Evolutionary conservation across 345 rosid genomes (phyloP).

Genomic region (Gossypium arboreum): DNA sequence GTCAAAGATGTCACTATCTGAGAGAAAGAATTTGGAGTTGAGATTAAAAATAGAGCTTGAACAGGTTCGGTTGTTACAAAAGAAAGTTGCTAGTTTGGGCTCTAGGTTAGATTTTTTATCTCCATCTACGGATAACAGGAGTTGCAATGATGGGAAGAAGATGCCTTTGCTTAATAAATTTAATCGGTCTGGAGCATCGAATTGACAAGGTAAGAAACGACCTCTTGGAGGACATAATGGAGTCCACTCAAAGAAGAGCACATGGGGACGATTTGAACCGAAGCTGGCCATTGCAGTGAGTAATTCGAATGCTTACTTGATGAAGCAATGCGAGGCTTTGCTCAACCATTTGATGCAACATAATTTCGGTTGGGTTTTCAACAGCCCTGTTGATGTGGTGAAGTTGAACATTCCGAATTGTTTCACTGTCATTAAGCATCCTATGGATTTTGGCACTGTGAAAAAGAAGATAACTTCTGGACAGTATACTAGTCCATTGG

Average conservation of each 20-base stretch:
- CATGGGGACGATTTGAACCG: slow-evolving; percentile 27
- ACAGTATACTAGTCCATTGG: slow-evolving; percentile 55
- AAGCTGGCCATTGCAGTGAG: slow-evolving; percentile 29
- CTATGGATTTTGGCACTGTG: slow-evolving; percentile 92
- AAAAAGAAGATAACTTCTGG: slow-evolving; percentile 51
- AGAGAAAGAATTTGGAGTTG: slow-evolving; percentile 51
- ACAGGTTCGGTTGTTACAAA: slow-evolving; percentile 57
- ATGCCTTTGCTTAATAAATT: slow-evolving; percentile 36
- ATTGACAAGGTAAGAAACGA: slow-evolving; percentile 49
- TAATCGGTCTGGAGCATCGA: slow-evolving; percentile 30
- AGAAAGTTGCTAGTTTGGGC: slow-evolving; percentile 42
- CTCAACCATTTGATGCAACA: slow-evolving; percentile 60
- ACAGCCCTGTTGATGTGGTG: slow-evolving; percentile 69
- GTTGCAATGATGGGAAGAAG: slow-evolving; percentile 67
- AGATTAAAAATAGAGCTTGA: slow-evolving; percentile 72
- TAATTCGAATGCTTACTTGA: slow-evolving; percentile 29
- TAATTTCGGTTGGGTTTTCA: slow-evolving; percentile 60
- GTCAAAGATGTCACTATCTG: slow-evolving; percentile 55
- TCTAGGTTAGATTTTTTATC: slow-evolving; percentile 39
- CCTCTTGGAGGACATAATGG: slow-evolving; percentile 42
- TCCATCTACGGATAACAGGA: slow-evolving; percentile 50
- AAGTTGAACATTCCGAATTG: slow-evolving; percentile 83
- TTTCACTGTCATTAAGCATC: slow-evolving; percentile 67
- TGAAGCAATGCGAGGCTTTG: slow-evolving; percentile 70
- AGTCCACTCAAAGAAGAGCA: slow-evolving; percentile 39